Conservation (phyloP, 371 early-diverging fungal species). For the Circinella umbellata region DNA sequence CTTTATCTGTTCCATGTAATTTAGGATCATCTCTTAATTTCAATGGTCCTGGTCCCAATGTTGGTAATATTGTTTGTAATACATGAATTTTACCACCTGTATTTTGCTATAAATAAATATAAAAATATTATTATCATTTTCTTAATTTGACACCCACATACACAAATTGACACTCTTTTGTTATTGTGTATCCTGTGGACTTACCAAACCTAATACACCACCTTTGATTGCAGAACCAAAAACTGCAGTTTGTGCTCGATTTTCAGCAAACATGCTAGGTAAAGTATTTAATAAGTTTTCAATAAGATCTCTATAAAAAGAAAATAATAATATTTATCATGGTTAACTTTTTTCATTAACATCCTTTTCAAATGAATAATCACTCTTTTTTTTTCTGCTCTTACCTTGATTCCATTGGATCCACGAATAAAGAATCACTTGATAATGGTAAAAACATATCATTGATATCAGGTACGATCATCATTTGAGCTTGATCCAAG, state of each 20-base stretch:
- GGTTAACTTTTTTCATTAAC: too few relatives aligned
- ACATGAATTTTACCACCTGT: conserved; percentile 87
- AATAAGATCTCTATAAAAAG: conserved; percentile 60
- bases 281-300: conserved; percentile 82
- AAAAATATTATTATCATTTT: neutral
- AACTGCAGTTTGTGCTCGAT: conserved; percentile 71
- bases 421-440: conserved; percentile 81
- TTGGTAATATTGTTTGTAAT: conserved; percentile 86
- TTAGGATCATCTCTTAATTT: conserved; percentile 88
- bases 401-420: conserved; percentile 75
- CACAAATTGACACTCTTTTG: too few relatives aligned
- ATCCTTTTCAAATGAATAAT: too few relatives aligned
- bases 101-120: conserved; percentile 46
- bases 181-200: neutral
- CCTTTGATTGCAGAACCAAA: conserved; percentile 88
- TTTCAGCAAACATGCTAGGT: conserved; percentile 83
- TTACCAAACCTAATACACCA: conserved; percentile 74
- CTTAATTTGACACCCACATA: too few relatives aligned
- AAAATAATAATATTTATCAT: neutral
- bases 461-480: conserved; percentile 91
- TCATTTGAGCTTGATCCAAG: conserved; percentile 90
- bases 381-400: neutral
- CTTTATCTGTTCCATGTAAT: conserved; percentile 89
- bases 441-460: conserved; percentile 94
- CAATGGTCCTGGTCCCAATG: conserved; percentile 85